Evolutionary conservation across 176 grass and related monocot genomes (phyloP).

Genomic region (Ananas comosus): DNA sequence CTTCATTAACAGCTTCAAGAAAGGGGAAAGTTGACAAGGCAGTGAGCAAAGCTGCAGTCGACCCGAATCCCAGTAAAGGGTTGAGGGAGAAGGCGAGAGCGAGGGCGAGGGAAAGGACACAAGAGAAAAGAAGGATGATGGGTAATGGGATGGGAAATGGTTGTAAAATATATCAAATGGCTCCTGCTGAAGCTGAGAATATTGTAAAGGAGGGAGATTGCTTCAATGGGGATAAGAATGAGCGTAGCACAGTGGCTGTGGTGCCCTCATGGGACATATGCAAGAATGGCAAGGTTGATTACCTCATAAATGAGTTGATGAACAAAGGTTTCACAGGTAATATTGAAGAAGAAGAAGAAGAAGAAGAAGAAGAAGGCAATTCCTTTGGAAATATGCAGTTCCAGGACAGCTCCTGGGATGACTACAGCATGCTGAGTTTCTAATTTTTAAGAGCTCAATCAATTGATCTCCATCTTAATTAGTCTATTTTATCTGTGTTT

Average conservation of each 20-base stretch:
- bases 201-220: neutral
- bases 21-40: neutral
- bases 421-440: too few relatives aligned
- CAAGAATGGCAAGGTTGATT: neutral
- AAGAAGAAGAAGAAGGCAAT: neutral
- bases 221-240: neutral
- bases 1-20: neutral
- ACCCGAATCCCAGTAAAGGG: constrained; percentile 5
- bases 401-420: too few relatives aligned
- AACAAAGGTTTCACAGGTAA: neutral
- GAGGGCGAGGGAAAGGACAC: constrained; percentile 20
- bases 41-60: neutral
- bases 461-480: too few relatives aligned
- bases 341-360: neutral
- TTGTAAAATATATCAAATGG: too few relatives aligned
- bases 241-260: neutral
- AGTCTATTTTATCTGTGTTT: too few relatives aligned
- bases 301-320: neutral
- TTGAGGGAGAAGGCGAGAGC: constrained; percentile 24
- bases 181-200: too few relatives aligned
- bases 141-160: neutral
- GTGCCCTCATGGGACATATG: too few relatives aligned
- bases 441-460: too few relatives aligned
- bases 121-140: constrained; percentile 25
- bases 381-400: neutral